phyloP scores from a whole-genome alignment of 129 eudicot genomes.

The Ambrosia trifida region DNA sequence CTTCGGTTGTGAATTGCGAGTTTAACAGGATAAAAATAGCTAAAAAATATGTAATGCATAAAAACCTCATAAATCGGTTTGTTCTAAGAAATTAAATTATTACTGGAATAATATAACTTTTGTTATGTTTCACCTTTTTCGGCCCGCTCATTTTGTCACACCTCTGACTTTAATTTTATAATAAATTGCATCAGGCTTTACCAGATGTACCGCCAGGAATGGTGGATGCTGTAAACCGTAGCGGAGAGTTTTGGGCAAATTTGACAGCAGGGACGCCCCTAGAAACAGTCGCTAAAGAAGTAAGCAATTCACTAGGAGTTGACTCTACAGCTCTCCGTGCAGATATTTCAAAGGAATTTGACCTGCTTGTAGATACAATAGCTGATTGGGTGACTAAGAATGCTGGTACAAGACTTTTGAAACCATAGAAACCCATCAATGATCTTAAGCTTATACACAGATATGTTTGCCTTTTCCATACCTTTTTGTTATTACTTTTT shows the following conservation, averaged over 20 bases:
- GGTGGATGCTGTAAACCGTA: slow-evolving; percentile 86
- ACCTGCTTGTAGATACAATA: slow-evolving; percentile 75
- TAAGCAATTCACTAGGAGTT: slow-evolving; percentile 56
- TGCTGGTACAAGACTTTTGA: slow-evolving; percentile 56
- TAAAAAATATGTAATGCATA: no score
- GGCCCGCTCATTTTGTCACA: neutral
- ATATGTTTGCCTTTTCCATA: neutral
- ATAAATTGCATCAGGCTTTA: slow-evolving; percentile 54
- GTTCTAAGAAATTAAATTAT: no score
- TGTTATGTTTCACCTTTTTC: no score
- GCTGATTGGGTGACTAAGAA: slow-evolving; percentile 66
- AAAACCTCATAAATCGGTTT: no score
- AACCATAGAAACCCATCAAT: slow-evolving; percentile 22
- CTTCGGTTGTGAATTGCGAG: no score
- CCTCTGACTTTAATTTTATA: slow-evolving; percentile 6
- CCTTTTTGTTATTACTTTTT: no score
- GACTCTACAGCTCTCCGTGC: slow-evolving; percentile 66
- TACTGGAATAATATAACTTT: no score
- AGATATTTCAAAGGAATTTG: slow-evolving; percentile 63
- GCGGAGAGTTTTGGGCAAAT: slow-evolving; percentile 80
- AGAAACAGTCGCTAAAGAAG: slow-evolving; percentile 80
- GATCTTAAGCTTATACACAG: neutral
- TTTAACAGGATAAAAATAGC: no score
- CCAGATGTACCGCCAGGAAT: slow-evolving; percentile 95
- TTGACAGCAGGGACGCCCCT: slow-evolving; percentile 90